phyloP scores from a whole-genome alignment of 768 basidiomycete species.

The Dacryopinax spathularia region DNA sequence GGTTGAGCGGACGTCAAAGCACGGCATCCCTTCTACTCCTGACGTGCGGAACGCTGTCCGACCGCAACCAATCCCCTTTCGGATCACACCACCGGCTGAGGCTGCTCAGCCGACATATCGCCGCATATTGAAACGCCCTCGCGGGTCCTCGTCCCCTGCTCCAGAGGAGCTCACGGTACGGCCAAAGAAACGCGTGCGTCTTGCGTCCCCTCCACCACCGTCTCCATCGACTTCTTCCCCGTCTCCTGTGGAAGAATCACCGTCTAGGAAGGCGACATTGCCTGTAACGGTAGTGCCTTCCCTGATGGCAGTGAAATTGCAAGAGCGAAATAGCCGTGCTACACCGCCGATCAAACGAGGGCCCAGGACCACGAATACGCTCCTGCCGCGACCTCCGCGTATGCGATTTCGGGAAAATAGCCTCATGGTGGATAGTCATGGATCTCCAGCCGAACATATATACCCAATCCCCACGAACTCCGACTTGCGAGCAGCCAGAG shows the following conservation, averaged over 20 bases:
- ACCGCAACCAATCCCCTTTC: not conserved
- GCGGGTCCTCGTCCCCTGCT: not conserved
- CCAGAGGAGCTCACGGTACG: not conserved
- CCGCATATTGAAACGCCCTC: not conserved
- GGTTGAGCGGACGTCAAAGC: no score
- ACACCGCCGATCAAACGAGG: no score
- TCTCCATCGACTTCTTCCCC: not conserved
- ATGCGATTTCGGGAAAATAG: no score
- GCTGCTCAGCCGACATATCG: not conserved
- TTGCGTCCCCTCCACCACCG: not conserved
- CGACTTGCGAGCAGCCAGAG: no score
- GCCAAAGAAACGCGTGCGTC: not conserved
- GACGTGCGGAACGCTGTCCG: no score
- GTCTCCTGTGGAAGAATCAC: no score
- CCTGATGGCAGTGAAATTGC: no score
- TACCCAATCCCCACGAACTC: not conserved
- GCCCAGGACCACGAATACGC: not conserved
- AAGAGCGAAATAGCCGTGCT: no score
- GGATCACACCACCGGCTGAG: not conserved
- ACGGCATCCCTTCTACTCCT: no score
- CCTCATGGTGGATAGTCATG: no score
- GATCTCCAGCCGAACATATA: not conserved
- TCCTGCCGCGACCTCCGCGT: not conserved
- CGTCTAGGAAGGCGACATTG: no score
- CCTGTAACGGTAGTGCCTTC: no score